Percentiles rank a stretch among this genome's conserved stretches.
Conservation (phyloP, 306 rosid species). For the Sphenostylis stenocarpa region DNA sequence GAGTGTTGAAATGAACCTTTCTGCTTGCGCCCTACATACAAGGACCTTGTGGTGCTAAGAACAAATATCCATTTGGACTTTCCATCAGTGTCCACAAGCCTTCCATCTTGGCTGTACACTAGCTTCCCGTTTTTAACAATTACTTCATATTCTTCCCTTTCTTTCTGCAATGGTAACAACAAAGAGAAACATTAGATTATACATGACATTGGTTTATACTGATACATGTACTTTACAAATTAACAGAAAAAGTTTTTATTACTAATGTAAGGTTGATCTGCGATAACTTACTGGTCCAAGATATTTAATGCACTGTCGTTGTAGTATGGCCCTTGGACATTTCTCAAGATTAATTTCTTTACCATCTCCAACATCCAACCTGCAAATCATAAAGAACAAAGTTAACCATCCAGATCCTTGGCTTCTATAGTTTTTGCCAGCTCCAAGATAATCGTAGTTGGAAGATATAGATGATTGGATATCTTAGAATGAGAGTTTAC, state of each 20-base stretch:
- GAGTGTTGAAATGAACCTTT: constrained; percentile 92
- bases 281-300: constrained; percentile 78
- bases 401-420: constrained; percentile 16
- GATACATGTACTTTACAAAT: not conserved
- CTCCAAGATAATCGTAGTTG: not conserved
- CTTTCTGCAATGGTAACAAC: constrained; percentile 53
- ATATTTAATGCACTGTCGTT: constrained; percentile 80
- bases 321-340: constrained; percentile 65
- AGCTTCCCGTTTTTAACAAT: constrained; percentile 72
- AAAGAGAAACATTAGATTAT: constrained; percentile 2
- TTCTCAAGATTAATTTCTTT: constrained; percentile 77
- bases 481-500: constrained; percentile 35
- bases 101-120: constrained; percentile 50
- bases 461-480: not conserved
- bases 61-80: constrained; percentile 93
- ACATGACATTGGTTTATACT: not conserved
- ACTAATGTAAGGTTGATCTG: not conserved
- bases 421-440: not conserved
- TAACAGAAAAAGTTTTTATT: too few relatives aligned
- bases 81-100: constrained; percentile 53
- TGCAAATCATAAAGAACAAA: constrained; percentile 28
- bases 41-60: constrained; percentile 78
- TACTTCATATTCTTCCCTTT: constrained; percentile 87
- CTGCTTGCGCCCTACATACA: constrained; percentile 88
- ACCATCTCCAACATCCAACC: constrained; percentile 96